Base-by-base conservation (phyloP, 2,329 filamentous ascomycete species). In the Sclerotinia borealis region DNA sequence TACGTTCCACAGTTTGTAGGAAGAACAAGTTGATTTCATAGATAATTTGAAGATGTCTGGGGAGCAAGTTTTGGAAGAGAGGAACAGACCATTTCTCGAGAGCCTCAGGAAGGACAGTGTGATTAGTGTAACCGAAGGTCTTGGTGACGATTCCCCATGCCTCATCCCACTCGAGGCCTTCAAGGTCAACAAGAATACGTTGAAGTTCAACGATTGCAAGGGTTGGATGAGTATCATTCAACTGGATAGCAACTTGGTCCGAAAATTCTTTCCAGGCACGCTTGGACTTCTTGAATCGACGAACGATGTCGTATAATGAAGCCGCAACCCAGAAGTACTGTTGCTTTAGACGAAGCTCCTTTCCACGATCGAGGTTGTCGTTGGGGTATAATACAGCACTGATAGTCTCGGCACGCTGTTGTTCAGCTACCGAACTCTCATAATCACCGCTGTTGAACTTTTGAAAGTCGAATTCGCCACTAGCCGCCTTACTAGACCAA, bases 241-340 rank as follows among this genome's bases (percentile, higher is more conserved):
- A 86, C 78, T 99, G 95, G 69, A 99, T 98, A 48, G 95, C 95
- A 65, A 98, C 89, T 75, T 97, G 92, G 56, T 96, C 93, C 50
- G 93, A 83, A 78, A 99, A 99, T 73, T 96, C 90, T 69, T 79
- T 88, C 95, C 95, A 99, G 9, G 89, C 80, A 67, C 93, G 88
- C 80, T 91, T 92, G 22, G 92, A 87, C 84, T 98, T 99, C 83
- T 98, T 99, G 86, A 98, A 99, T 64, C 95, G 88, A 64, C 95
- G 90, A 65, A 99, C 90, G 74, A 99, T 99, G 73, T 99, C 95
- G 74, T 92, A 92, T 4, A 99, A 83, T 19, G 95, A 99, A 19
- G 95, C 95, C 59, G 95, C 93, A 73, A 96, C 96, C 95, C 95
- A 99, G 80, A 99, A 99, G 83, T 99, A 99, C 77, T 99, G 95